Percentiles rank a stretch among this genome's conserved stretches.
phyloP scores from a whole-genome alignment of 257 asterid genomes.

The Thymus mandschuricus region DNA sequence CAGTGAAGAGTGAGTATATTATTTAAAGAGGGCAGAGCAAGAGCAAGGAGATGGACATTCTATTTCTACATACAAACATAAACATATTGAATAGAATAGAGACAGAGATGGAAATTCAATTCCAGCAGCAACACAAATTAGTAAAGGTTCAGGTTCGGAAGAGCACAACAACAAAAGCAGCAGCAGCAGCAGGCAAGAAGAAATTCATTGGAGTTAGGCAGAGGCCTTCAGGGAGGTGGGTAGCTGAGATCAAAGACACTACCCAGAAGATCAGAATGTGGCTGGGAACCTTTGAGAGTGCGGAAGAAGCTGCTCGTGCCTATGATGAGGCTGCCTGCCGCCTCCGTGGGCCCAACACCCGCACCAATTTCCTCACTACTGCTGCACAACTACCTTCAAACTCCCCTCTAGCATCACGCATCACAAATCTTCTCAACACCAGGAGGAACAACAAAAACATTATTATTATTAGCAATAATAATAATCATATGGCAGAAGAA shows the following conservation, averaged over 20 bases:
- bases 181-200: constrained; percentile 27
- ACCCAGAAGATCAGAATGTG: constrained; percentile 75
- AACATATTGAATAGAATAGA: too few species aligned
- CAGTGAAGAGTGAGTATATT: too few species aligned
- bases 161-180: constrained; percentile 29
- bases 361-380: constrained; percentile 53
- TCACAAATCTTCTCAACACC: constrained; percentile 50
- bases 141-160: constrained; percentile 5
- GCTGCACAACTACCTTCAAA: constrained; percentile 41
- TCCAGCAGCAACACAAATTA: constrained; percentile 39
- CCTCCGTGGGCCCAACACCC: constrained; percentile 65
- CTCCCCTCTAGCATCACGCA: constrained; percentile 64
- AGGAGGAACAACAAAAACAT: constrained; percentile 34
- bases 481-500: neutral
- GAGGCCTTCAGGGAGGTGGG: constrained; percentile 80
- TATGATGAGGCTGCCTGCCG: constrained; percentile 70
- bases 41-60: too few species aligned
- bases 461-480: neutral
- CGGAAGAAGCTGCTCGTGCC: constrained; percentile 72
- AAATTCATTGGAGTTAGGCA: constrained; percentile 68
- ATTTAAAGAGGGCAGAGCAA: too few species aligned
- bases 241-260: constrained; percentile 74
- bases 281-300: constrained; percentile 70
- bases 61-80: too few species aligned
- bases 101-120: constrained; percentile 49